Evolutionary conservation across 495 filamentous ascomycete genomes (phyloP), one percentile per base, ranked within the genome.

Genomic region (Aspergillus homomorphus): DNA sequence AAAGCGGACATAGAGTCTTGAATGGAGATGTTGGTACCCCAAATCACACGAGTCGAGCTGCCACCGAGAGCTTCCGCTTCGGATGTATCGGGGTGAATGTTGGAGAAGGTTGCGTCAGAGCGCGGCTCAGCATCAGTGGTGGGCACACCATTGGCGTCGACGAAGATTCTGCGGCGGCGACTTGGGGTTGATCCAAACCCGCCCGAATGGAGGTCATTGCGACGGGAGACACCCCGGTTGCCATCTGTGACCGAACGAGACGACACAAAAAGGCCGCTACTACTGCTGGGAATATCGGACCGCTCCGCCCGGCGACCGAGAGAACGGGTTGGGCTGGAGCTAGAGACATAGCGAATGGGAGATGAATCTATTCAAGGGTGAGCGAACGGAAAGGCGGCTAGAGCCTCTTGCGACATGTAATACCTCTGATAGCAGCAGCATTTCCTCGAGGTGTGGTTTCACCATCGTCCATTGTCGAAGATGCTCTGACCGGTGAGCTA

Each of bases 11-110:
- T 88, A 14, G 92, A 89, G 69, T 99, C 92, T 54, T 88, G 85
- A 44, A 98, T 87, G 1, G 93, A 95, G 56, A 99, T 89, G 50
- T 96, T 98, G 48, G 94, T 98, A 67, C 95, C 94, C 95, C 95
- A 99, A 57, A 99, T 92, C 42, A 96, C 85, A 57, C 89, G 82
- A 48, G 87, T 87, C 42, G 87, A 89, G 58, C 79, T 82, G 10
- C 92, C 91, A 45, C 89, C 91, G 52, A 96, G 85, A 1, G 83
- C 87, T 66, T 97, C 88, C 0, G 91, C 92, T 68, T 99, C 94
- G 1, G 92, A 96, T 12, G 95, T 98, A 54, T 84, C 85, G 1
- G 90, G 91, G 64, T 96, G 86, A 57, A 90, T 70, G 67, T 95
- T 94, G 0, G 90, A 89, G 70, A 95, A 97, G 0, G 92, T 92